These are phyloP conservation scores for Stentor coeruleus DNA, from an alignment of 73 alveolate species.

Conservation along the genomic window DNA sequence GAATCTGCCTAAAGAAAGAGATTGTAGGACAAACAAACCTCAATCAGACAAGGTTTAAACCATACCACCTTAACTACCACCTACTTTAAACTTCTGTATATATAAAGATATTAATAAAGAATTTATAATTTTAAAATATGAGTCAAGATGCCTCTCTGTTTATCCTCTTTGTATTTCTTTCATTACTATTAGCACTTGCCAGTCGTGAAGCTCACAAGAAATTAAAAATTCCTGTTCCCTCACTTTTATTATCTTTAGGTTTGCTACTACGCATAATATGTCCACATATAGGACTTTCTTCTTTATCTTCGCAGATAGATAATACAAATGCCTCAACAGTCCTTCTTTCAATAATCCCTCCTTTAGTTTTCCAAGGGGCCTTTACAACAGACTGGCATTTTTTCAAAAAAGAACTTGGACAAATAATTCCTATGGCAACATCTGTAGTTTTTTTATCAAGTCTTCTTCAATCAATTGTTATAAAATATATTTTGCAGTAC, in stretches of 20 bases:
- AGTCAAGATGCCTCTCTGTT: background rate
- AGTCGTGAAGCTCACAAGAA: background rate
- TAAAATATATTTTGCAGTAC: conserved; percentile 33
- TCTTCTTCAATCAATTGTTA: conserved; percentile 28
- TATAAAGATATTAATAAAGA: no score
- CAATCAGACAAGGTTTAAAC: no score
- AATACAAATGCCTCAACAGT: background rate
- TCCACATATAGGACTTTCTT: background rate
- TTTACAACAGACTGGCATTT: conserved; percentile 25
- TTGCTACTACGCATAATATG: background rate
- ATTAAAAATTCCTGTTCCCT: background rate
- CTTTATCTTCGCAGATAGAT: background rate
- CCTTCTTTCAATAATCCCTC: conserved; percentile 9
- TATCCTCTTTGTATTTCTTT: background rate
- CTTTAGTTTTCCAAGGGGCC: conserved; percentile 23
- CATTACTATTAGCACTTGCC: background rate
- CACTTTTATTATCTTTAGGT: background rate
- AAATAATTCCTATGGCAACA: conserved; percentile 20
- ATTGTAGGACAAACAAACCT: no score
- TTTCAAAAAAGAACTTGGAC: conserved; percentile 10
- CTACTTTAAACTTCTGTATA: no score
- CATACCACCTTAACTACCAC: no score
- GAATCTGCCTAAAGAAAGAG: no score
- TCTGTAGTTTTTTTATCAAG: conserved; percentile 15
- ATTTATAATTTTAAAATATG: background rate